Percentiles rank a stretch among this genome's conserved stretches.
phyloP scores from a whole-genome alignment of 345 rosid genomes.

The Kandelia obovata region DNA sequence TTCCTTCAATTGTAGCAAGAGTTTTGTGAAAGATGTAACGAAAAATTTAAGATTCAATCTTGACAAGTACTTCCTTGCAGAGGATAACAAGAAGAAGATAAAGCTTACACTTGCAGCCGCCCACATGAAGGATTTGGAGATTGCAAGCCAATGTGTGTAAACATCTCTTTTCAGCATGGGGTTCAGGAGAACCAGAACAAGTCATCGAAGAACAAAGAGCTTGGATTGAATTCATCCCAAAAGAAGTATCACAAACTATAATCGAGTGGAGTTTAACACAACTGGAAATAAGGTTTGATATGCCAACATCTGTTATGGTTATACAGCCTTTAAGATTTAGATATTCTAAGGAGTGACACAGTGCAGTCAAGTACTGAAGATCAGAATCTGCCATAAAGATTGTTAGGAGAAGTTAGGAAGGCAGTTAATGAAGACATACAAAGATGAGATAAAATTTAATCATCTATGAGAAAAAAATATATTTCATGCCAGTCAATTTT shows the following conservation, averaged over 20 bases:
- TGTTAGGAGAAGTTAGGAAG: slow-evolving; percentile 11
- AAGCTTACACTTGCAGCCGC: slow-evolving; percentile 64
- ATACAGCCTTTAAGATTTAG: slow-evolving; percentile 70
- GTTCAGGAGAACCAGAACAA: slow-evolving; percentile 24
- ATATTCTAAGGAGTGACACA: slow-evolving; percentile 47
- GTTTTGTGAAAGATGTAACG: not conserved
- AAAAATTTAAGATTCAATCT: slow-evolving; percentile 2
- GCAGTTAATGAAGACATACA: slow-evolving; percentile 7
- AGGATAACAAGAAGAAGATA: slow-evolving; percentile 9
- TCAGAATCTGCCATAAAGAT: slow-evolving; percentile 50
- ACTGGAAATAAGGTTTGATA: slow-evolving; percentile 47
- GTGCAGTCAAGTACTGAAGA: slow-evolving; percentile 40
- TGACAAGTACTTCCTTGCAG: not conserved
- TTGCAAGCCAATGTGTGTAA: slow-evolving; percentile 39
- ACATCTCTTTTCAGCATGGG: slow-evolving; percentile 24
- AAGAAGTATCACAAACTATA: slow-evolving; percentile 65
- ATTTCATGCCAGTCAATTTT: not conserved
- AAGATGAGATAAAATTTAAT: not conserved
- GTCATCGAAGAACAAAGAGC: slow-evolving; percentile 48
- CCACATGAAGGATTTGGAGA: slow-evolving; percentile 68
- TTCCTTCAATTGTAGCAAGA: not conserved
- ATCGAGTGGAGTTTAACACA: slow-evolving; percentile 53
- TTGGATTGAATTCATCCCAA: slow-evolving; percentile 49
- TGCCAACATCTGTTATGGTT: slow-evolving; percentile 59
- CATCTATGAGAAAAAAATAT: not conserved